Conservation (phyloP, 2,329 filamentous ascomycete species). For the Ophiostoma sp. region DNA sequence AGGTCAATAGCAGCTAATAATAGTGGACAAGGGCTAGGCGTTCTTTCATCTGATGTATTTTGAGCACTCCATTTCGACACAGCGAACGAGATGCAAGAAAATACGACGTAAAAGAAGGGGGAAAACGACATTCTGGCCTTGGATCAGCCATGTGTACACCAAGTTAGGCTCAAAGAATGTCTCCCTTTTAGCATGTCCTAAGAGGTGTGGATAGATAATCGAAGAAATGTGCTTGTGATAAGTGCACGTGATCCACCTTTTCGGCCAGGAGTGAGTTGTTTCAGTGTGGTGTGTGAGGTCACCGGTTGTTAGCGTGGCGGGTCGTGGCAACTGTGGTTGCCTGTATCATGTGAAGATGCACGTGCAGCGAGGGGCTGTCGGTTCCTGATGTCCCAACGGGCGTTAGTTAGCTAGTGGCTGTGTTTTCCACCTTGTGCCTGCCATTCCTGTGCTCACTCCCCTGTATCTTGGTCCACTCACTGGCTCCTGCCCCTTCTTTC, state of each 20-base stretch:
- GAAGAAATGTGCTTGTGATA: background rate
- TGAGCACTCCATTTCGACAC: background rate
- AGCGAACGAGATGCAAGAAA: too few species aligned
- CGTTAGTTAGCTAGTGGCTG: slow-evolving; percentile 2
- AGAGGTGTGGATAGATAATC: background rate
- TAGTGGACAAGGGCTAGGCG: background rate
- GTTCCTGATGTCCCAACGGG: background rate
- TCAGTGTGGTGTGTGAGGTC: slow-evolving; percentile 18
- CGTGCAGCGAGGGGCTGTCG: slow-evolving; percentile 22
- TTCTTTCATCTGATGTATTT: background rate
- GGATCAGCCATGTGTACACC: slow-evolving; percentile 5
- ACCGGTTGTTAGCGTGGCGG: slow-evolving; percentile 2
- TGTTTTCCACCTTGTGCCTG: background rate
- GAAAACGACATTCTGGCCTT: background rate
- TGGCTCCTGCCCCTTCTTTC: background rate
- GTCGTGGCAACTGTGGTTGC: background rate
- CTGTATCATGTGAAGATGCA: slow-evolving; percentile 26
- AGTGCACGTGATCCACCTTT: slow-evolving; percentile 3
- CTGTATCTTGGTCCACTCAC: background rate
- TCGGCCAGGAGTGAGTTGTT: background rate
- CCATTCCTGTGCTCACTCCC: background rate
- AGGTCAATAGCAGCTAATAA: background rate
- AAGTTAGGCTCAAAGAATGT: background rate
- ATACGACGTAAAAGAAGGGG: background rate
- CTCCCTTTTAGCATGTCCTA: background rate